These are phyloP conservation scores for Grosmannia serpens DNA, from an alignment of 2,329 filamentous ascomycete species.

Conservation along the genomic window DNA sequence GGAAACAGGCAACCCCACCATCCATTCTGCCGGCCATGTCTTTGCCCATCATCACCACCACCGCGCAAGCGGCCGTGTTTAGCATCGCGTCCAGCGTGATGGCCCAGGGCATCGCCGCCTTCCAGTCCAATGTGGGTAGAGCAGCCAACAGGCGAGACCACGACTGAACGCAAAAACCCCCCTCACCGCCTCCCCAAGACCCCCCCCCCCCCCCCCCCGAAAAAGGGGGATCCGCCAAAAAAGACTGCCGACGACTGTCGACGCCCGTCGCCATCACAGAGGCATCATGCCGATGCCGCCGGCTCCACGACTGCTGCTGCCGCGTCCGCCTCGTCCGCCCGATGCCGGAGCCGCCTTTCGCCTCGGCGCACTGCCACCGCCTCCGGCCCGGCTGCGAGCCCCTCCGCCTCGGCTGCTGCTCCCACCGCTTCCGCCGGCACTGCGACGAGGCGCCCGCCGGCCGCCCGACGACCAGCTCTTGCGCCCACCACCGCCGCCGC, in stretches of 20 bases:
- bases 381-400: slow-evolving; percentile 10
- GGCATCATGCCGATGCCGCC: slow-evolving; percentile 15
- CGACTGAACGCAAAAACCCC: neutral
- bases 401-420: slow-evolving; percentile 5
- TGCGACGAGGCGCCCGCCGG: slow-evolving; percentile 8
- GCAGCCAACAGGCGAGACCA: neutral
- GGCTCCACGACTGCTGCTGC: neutral
- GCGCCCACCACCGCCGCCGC: slow-evolving; percentile 14
- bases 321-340: neutral
- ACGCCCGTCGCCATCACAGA: slow-evolving; percentile 3
- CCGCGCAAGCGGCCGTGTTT: slow-evolving; percentile 54
- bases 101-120: slow-evolving; percentile 58
- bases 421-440: slow-evolving; percentile 1
- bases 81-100: slow-evolving; percentile 59
- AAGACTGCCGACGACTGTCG: neutral
- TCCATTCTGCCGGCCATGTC: neutral
- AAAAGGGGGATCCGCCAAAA: neutral
- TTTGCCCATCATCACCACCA: slow-evolving; percentile 45
- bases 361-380: slow-evolving; percentile 8
- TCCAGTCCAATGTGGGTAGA: slow-evolving; percentile 39
- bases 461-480: slow-evolving; percentile 5
- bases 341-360: neutral
- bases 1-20: neutral
- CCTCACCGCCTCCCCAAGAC: neutral
- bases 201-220: neutral